These are phyloP conservation scores for Podaxis sp. DNA, from an alignment of 768 basidiomycete genomes.

Conservation along the genomic window DNA sequence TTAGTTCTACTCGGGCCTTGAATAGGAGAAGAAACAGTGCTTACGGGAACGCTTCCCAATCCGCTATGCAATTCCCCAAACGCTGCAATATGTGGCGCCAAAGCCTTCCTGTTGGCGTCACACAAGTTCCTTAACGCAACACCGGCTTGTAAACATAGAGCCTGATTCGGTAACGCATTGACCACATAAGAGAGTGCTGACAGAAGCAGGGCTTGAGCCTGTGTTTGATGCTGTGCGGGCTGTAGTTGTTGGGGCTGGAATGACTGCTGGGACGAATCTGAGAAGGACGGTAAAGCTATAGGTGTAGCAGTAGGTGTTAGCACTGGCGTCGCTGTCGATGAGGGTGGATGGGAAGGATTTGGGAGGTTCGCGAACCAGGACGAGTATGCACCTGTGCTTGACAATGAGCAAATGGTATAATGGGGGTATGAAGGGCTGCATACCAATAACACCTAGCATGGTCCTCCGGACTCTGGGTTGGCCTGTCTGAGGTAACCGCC, in stretches of 20 bases:
- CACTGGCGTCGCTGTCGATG: slow-evolving; percentile 11
- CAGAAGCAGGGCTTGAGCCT: slow-evolving; percentile 43
- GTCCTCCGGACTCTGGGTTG: slow-evolving; percentile 71
- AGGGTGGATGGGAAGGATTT: slow-evolving; percentile 16
- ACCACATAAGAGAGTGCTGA: slow-evolving; percentile 68
- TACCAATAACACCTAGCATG: slow-evolving; percentile 73
- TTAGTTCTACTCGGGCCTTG: not conserved
- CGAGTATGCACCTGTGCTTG: slow-evolving; percentile 60
- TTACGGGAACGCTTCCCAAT: slow-evolving; percentile 69
- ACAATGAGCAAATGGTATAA: not conserved
- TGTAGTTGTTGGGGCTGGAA: not conserved
- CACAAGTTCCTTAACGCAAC: slow-evolving; percentile 83
- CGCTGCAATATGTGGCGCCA: slow-evolving; percentile 80
- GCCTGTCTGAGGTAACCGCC: slow-evolving; percentile 62
- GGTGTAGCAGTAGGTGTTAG: slow-evolving; percentile 2
- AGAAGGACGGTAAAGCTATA: not conserved
- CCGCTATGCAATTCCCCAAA: slow-evolving; percentile 84
- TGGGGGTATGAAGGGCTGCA: slow-evolving; percentile 16
- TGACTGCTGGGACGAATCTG: not conserved
- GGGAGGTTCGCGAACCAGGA: slow-evolving; percentile 71
- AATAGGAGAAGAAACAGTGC: slow-evolving; percentile 21
- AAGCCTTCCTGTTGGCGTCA: slow-evolving; percentile 81
- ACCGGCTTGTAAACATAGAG: slow-evolving; percentile 69
- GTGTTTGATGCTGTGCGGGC: slow-evolving; percentile 27
- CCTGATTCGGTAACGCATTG: slow-evolving; percentile 63